These are phyloP conservation scores for Orobanche coerulescens DNA, from an alignment of 257 asterid genomes.

Conservation along the genomic window DNA sequence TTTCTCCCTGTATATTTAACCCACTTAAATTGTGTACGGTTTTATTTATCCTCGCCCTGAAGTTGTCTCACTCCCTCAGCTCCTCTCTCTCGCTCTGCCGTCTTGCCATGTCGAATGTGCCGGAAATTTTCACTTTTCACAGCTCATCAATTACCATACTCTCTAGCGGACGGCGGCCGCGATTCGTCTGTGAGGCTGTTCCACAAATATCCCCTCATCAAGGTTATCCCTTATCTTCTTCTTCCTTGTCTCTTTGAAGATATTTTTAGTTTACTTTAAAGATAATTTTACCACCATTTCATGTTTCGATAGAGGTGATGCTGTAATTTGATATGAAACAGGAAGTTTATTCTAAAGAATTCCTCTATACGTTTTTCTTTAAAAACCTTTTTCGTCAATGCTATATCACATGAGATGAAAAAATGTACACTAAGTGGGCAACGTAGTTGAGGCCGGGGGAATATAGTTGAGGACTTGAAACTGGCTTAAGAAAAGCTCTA, in stretches of 20 bases:
- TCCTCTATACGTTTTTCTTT: background rate
- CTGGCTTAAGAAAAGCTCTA: background rate
- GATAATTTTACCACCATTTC: background rate
- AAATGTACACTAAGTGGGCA: background rate
- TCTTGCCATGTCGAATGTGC: slow-evolving; percentile 29
- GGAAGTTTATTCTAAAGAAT: background rate
- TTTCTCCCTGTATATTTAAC: no score
- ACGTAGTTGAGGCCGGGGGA: no score
- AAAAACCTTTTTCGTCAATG: background rate
- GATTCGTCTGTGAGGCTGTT: slow-evolving; percentile 33
- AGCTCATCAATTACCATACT: slow-evolving; percentile 26
- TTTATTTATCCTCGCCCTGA: no score
- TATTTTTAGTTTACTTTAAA: background rate
- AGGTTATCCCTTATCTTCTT: slow-evolving; percentile 21
- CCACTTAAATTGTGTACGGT: no score
- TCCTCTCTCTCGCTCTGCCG: background rate
- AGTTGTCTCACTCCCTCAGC: no score
- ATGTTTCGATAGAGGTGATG: background rate
- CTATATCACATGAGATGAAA: slow-evolving; percentile 4
- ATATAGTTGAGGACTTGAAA: slow-evolving; percentile 10
- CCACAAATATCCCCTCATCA: slow-evolving; percentile 26
- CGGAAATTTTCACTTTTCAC: slow-evolving; percentile 21
- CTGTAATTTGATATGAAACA: background rate
- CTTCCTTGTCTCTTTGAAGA: background rate
- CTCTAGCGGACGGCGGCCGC: slow-evolving; percentile 30